These are phyloP conservation scores for Scopulariopsis brevicaulis DNA, from an alignment of 2,329 filamentous ascomycete species.

Conservation along the genomic window DNA sequence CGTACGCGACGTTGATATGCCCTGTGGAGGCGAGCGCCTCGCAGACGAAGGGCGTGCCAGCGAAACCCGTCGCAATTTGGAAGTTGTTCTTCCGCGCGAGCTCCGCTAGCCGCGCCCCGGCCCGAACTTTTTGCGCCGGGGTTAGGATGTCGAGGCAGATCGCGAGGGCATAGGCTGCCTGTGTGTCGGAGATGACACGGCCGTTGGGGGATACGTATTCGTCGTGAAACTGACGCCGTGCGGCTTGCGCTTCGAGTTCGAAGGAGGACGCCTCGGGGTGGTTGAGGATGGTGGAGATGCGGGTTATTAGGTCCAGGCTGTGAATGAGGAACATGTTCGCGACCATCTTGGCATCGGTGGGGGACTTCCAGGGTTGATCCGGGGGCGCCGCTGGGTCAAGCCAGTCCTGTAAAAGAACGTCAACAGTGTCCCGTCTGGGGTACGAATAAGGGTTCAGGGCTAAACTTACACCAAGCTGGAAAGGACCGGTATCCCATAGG, in stretches of 20 bases:
- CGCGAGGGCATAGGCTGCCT: constrained; percentile 25
- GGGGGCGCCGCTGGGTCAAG: constrained; percentile 32
- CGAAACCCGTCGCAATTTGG: constrained; percentile 28
- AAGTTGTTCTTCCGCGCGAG: constrained; percentile 20
- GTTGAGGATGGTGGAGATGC: constrained; percentile 20
- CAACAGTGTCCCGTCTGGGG: too few relatives aligned
- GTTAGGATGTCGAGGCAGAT: constrained; percentile 23
- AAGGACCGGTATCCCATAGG: constrained; percentile 24
- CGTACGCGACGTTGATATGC: constrained; percentile 15
- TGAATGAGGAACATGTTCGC: constrained; percentile 34
- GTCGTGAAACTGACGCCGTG: constrained; percentile 16
- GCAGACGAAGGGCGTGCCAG: constrained; percentile 26
- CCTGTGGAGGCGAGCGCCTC: constrained; percentile 13
- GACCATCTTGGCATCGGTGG: constrained; percentile 26
- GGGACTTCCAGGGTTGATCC: constrained; percentile 23
- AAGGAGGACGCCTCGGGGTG: constrained; percentile 14
- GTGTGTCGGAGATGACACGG: constrained; percentile 21
- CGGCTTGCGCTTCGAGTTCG: constrained; percentile 7
- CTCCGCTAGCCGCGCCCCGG: constrained; percentile 11
- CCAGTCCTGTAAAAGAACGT: constrained; percentile 23
- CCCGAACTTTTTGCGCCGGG: not conserved
- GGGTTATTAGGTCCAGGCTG: constrained; percentile 23
- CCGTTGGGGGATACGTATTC: constrained; percentile 18
- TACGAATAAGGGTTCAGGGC: not conserved
- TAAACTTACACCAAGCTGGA: constrained; percentile 20